Base-by-base conservation (phyloP, 202 grass and related monocot genomes). In the Panicum virgatum region DNA sequence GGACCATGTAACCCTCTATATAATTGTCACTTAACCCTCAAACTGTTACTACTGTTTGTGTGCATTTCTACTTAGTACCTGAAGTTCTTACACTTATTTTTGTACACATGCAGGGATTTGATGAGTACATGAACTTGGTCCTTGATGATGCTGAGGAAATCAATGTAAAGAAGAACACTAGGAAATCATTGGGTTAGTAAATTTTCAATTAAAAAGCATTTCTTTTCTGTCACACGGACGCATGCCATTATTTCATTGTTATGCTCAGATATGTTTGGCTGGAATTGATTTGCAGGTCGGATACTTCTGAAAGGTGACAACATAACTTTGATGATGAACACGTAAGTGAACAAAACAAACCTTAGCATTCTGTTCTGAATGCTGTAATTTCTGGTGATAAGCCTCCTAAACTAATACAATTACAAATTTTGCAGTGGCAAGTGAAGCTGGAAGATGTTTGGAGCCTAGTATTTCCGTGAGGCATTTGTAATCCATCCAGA, bases 311-410 rank as follows among this genome's bases (percentile, higher is more conserved):
- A 97, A 90, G 93, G 93, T 3, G 93, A 97, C 61, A 97, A 97
- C 86, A 97, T 97, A 75, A 97, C 94, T 78, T 80, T 97, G 81
- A 93, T 96, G 93, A 97, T 93, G 94, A 93, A 83, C 70, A 78
- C 23, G 90, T 93, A 87, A 93, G 88, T 51, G 37, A 23, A 57
- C 29, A 34, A 76, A 38, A 0, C 14, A 7, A 18, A 14, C 36
- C 61, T 62, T 62, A 30, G 0, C 9, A 43, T 73, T 16, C n/a
- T 52, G 23, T 69, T 58, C 25, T 32, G 5, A 18, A 6, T 42
- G 10, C 20, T 78, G 67, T 76, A 48, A 36, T 47, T 37, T 32
- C 8, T 1, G 30, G 14, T 11, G 38, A 73, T 0, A 30, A 10
- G n/a, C 9, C 69, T 44, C 69, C 37, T 76, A 37, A 90, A 79